Evolutionary conservation across 2,329 filamentous ascomycete genomes (phyloP).

Genomic region (Dactylellina sp.): DNA sequence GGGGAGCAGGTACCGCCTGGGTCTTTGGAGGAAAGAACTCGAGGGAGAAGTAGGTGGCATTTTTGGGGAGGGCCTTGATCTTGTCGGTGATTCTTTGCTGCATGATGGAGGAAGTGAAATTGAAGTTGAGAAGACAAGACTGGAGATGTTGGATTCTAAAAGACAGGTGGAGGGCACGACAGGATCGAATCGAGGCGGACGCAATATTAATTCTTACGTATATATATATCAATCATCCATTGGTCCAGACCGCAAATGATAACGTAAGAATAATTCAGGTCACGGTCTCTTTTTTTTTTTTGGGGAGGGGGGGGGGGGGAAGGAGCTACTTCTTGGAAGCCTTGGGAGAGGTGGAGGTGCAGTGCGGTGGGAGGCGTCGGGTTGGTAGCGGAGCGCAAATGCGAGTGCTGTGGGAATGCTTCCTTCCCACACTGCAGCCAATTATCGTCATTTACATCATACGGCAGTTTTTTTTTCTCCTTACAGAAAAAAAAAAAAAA

Average conservation of each 20-base stretch:
- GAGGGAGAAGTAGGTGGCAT: conserved; percentile 82
- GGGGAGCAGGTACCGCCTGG: conserved; percentile 72
- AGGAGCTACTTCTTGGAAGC: neutral
- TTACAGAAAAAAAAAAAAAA: too few species aligned
- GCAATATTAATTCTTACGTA: too few species aligned
- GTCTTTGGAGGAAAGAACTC: conserved; percentile 99
- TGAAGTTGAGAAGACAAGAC: neutral
- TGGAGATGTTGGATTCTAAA: conserved; percentile 9
- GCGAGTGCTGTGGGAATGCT: too few species aligned
- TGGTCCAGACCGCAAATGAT: neutral
- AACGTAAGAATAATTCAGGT: conserved; percentile 3
- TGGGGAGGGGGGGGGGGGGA: neutral
- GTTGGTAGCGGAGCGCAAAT: too few species aligned
- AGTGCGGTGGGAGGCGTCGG: neutral
- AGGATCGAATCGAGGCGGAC: neutral
- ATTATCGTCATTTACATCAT: neutral
- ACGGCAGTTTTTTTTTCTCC: too few species aligned
- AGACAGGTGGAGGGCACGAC: neutral
- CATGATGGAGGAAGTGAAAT: conserved; percentile 19
- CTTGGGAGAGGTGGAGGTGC: conserved; percentile 1
- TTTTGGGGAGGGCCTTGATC: conserved; percentile 47
- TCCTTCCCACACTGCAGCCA: neutral
- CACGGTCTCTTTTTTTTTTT: neutral
- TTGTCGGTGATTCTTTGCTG: conserved; percentile 49
- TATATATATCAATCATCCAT: conserved; percentile 6